These are phyloP conservation scores for Pilasporangium apinafurcum DNA, from an alignment of 352 stramenopile genomes.

Conservation along the genomic window DNA sequence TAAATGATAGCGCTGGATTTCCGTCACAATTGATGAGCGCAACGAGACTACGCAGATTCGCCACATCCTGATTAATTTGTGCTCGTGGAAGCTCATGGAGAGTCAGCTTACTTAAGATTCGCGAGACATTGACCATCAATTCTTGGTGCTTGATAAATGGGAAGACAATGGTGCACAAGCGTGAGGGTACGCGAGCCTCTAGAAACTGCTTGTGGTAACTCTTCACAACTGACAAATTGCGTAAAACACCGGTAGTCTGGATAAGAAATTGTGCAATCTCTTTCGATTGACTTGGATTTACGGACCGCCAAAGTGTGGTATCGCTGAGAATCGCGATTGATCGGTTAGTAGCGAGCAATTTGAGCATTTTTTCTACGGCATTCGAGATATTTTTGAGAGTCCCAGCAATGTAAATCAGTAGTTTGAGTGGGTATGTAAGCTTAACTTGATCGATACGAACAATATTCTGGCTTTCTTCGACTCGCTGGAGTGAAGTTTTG, in stretches of 20 bases:
- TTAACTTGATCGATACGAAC: background rate
- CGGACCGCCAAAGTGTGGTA: constrained; percentile 34
- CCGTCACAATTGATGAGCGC: constrained; percentile 29
- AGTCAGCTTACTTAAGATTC: constrained; percentile 78
- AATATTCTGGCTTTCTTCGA: background rate
- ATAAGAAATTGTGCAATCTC: constrained; percentile 69
- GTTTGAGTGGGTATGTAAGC: constrained; percentile 18
- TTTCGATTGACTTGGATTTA: constrained; percentile 16
- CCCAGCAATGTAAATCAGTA: constrained; percentile 63
- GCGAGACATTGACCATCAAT: constrained; percentile 71
- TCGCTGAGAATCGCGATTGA: constrained; percentile 50
- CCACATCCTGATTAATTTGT: constrained; percentile 50
- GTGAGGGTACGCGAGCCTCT: constrained; percentile 29
- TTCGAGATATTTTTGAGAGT: constrained; percentile 74
- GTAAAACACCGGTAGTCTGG: constrained; percentile 56
- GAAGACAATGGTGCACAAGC: constrained; percentile 40
- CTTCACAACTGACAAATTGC: constrained; percentile 60
- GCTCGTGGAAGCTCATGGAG: constrained; percentile 62
- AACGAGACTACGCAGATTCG: constrained; percentile 38
- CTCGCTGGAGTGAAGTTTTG: too few species aligned
- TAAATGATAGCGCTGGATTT: constrained; percentile 30
- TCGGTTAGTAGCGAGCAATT: constrained; percentile 55
- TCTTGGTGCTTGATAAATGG: constrained; percentile 50
- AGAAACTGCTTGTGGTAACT: constrained; percentile 68
- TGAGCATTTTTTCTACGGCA: constrained; percentile 45